Percentiles rank a stretch among this genome's conserved stretches.
Evolutionary conservation across 768 basidiomycete species (phyloP).

Genomic region (Termitomyces sp.): DNA sequence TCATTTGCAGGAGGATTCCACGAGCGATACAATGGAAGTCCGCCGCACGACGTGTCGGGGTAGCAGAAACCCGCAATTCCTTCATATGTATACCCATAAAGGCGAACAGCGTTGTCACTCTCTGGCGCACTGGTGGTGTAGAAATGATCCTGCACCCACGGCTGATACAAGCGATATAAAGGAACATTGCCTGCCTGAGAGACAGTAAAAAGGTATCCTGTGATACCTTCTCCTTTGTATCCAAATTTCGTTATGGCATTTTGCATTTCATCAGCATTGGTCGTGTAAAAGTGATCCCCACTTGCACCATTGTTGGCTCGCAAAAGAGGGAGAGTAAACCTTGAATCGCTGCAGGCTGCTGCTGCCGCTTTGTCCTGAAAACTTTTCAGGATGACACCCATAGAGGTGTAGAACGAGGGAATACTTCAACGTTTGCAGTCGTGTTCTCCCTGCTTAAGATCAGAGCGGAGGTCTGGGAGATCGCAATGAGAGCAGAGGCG

Average conservation of each 20-base stretch:
- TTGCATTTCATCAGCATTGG: slow-evolving; percentile 6
- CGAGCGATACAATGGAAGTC: slow-evolving; percentile 17
- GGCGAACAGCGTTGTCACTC: slow-evolving; percentile 7
- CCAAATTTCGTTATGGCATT: slow-evolving; percentile 9
- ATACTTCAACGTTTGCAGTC: background rate
- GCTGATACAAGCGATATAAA: slow-evolving; percentile 16
- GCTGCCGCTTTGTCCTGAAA: background rate
- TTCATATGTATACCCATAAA: slow-evolving; percentile 9
- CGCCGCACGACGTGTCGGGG: slow-evolving; percentile 4
- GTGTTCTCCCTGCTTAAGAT: background rate
- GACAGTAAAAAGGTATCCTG: slow-evolving; percentile 12
- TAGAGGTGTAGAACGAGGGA: background rate
- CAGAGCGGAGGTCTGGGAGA: background rate
- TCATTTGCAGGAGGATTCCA: slow-evolving; percentile 11
- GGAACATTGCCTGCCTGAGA: slow-evolving; percentile 10
- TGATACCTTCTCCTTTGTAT: slow-evolving; percentile 11
- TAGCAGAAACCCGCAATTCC: slow-evolving; percentile 16
- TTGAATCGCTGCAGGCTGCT: slow-evolving; percentile 8
- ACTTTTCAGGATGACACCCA: background rate
- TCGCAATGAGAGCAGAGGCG: background rate
- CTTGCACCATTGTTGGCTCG: background rate
- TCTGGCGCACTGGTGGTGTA: slow-evolving; percentile 16
- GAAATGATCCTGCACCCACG: slow-evolving; percentile 13
- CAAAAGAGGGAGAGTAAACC: slow-evolving; percentile 4
- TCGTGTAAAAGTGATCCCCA: slow-evolving; percentile 13